Evolutionary conservation across 345 rosid species (phyloP).

Genomic region (Schrenkiella parvula): DNA sequence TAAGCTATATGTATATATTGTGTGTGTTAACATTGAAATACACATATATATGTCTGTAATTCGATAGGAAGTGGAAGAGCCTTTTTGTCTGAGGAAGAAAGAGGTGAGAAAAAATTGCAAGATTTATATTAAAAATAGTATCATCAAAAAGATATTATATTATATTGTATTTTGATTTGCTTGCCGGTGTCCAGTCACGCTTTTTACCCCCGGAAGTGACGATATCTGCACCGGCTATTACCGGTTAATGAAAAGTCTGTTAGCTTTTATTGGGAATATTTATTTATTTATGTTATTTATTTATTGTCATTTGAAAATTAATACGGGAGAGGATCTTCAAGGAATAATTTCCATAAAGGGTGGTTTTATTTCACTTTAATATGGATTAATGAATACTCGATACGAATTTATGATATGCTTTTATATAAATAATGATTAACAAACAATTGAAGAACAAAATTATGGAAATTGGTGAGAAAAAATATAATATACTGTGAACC

Average conservation of each 20-base stretch:
- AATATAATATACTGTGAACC: conserved; percentile 4
- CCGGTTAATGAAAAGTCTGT: conserved; percentile 24
- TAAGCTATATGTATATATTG: not conserved
- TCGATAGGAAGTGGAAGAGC: conserved; percentile 23
- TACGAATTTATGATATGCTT: conserved; percentile 14
- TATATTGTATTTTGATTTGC: not conserved
- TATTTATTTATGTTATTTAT: too few species aligned
- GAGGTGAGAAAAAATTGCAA: not conserved
- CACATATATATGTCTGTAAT: conserved; percentile 14
- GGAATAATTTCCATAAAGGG: conserved; percentile 19
- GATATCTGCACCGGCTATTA: conserved; percentile 3
- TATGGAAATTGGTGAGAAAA: not conserved
- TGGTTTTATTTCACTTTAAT: conserved; percentile 18
- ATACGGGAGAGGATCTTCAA: conserved; percentile 24
- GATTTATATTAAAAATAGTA: not conserved
- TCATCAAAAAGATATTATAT: not conserved
- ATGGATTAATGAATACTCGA: conserved; percentile 11
- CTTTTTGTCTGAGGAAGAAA: conserved; percentile 26
- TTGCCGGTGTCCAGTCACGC: conserved; percentile 25
- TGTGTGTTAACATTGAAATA: conserved; percentile 14
- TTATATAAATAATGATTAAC: conserved; percentile 8
- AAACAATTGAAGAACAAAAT: not conserved
- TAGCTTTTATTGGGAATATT: not conserved
- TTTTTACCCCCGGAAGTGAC: not conserved
- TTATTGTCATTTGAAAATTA: conserved; percentile 27